phyloP scores from a whole-genome alignment of 2,329 filamentous ascomycete genomes.

The Trichoderma sp. region DNA sequence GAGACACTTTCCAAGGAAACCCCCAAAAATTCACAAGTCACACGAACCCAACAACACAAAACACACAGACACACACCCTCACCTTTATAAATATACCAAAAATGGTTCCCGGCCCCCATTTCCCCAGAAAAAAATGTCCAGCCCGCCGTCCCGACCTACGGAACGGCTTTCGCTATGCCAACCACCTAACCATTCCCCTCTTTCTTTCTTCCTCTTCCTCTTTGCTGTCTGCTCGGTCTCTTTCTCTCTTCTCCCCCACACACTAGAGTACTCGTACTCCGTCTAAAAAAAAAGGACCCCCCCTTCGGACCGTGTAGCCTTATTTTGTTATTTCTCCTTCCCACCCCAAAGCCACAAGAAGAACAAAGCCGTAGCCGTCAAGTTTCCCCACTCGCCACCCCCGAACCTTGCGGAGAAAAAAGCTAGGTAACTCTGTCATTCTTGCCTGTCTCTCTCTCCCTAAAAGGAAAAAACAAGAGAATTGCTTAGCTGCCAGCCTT shows the following conservation, averaged over 20 bases:
- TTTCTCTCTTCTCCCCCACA: neutral
- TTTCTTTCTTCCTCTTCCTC: neutral
- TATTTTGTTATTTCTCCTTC: neutral
- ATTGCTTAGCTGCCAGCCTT: neutral
- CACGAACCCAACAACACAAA: neutral
- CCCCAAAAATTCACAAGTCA: neutral
- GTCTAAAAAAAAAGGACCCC: too few relatives aligned
- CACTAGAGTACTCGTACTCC: neutral
- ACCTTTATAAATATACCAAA: neutral
- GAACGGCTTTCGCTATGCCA: neutral
- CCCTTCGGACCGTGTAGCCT: neutral
- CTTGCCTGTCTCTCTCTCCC: neutral
- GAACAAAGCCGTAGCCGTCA: too few relatives aligned
- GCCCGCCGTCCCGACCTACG: neutral
- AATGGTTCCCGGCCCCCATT: neutral
- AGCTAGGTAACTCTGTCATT: too few relatives aligned
- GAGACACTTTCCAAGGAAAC: neutral
- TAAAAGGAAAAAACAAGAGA: neutral
- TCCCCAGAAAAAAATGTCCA: neutral
- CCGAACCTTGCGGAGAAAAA: too few relatives aligned
- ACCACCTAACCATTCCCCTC: neutral
- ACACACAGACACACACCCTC: neutral
- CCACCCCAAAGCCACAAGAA: neutral
- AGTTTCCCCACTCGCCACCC: too few relatives aligned
- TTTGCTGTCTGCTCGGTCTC: neutral